These are phyloP conservation scores for Clavaria fumosa DNA, from an alignment of 768 basidiomycete species.

Conservation along the genomic window DNA sequence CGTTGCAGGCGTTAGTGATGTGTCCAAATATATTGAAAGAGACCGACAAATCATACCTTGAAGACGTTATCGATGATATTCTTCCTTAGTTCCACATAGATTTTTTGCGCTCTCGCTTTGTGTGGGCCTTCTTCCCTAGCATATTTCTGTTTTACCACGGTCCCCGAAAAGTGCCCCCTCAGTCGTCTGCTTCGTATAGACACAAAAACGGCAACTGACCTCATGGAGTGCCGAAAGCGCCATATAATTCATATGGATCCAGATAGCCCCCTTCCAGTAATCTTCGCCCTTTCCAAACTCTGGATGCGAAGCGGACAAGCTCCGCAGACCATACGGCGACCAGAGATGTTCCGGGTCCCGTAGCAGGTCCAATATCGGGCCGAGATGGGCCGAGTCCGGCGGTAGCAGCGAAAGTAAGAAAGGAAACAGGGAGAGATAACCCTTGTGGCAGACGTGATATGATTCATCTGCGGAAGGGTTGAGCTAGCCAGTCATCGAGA, in stretches of 20 bases:
- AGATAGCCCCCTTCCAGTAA: conserved; percentile 95
- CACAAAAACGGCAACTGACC: conserved; percentile 22
- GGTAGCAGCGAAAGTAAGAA: conserved; percentile 73
- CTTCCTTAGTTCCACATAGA: conserved; percentile 65
- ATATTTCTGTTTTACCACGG: conserved; percentile 41
- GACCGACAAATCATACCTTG: conserved; percentile 21
- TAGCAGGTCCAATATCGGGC: conserved; percentile 66
- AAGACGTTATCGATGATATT: conserved; percentile 80
- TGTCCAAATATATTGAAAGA: neutral
- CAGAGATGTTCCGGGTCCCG: conserved; percentile 74
- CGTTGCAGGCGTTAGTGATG: conserved; percentile 2
- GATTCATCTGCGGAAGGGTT: conserved; percentile 56
- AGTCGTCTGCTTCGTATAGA: neutral
- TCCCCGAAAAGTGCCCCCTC: neutral
- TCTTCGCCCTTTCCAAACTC: conserved; percentile 87
- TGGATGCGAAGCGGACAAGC: conserved; percentile 76
- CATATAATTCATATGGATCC: conserved; percentile 97
- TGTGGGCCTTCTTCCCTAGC: conserved; percentile 67
- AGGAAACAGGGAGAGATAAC: conserved; percentile 91
- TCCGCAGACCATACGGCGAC: conserved; percentile 83
- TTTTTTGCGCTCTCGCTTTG: conserved; percentile 53
- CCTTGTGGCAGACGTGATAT: conserved; percentile 77
- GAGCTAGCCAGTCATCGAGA: no score
- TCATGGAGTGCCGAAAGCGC: conserved; percentile 66
- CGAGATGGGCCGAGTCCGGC: conserved; percentile 64